Evolutionary conservation across 2,329 filamentous ascomycete species (phyloP), one percentile per base, ranked within the genome.

Genomic region (Aspergillus ochraceus): DNA sequence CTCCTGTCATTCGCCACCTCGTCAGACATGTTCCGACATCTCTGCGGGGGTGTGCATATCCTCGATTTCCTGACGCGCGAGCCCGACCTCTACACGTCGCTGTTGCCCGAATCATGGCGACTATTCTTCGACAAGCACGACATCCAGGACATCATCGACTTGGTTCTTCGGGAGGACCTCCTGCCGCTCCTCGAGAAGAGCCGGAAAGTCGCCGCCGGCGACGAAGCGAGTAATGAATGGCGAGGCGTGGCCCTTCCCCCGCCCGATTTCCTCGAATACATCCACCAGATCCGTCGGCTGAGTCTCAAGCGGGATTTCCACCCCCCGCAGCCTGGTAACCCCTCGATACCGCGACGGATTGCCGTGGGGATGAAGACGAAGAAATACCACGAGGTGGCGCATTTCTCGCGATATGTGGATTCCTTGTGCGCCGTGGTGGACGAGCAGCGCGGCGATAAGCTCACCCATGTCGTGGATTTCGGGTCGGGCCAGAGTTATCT

Each of bases 41-140:
- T 99, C n/a, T 97, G 92, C 72, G 95, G 95, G 56, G 93, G 94
- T n/a, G 91, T 98, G 0, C 95, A 99, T 72, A 93, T 99, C 63
- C 83, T 98, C 58, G 95, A 99, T 74, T 98, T 99, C 77, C 92
- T 97, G 78, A 97, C 92, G 2, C 86, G 87, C 47, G 86, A 92
- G 52, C 91, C 92, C 5, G 90, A 92, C 64, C 83, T 97, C 0
- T 99, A 97, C 74, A 86, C 89, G 55, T 82, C 84, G 1, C 84
- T 94, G 1, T 76, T 99, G 1, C 91, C 92, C 0, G 74, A 84
- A 61, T 88, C 92, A 75, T 99, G 95, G 95, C 86, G 91, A 64
- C 72, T 81, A 0, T 98, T 92, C 78, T 88, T 98, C 65, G 78
- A 89, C 39, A 76, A 83, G 19, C 85, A 86, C 70, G 86, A 90